Conservation (phyloP, 768 basidiomycete species). For the Suillus subaureus region DNA sequence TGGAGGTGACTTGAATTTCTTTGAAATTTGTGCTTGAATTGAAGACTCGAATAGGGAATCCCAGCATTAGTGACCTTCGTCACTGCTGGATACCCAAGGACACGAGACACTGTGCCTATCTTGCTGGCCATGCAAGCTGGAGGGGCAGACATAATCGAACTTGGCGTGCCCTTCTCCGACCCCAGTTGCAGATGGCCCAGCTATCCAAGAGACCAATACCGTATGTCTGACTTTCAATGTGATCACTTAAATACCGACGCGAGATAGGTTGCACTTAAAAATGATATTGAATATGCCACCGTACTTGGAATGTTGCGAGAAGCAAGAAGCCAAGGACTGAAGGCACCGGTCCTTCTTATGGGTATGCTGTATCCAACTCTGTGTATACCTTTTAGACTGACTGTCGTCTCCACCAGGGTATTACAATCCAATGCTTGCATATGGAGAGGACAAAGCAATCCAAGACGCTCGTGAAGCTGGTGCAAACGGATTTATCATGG, state of each 20-base stretch:
- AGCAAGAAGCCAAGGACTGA: constrained; percentile 79
- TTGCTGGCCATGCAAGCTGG: constrained; percentile 90
- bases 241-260: neutral
- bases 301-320: constrained; percentile 76
- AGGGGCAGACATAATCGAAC: constrained; percentile 90
- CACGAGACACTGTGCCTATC: constrained; percentile 78
- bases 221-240: constrained; percentile 44
- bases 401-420: constrained; percentile 62
- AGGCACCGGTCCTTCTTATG: constrained; percentile 89
- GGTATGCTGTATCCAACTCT: constrained; percentile 47
- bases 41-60: constrained; percentile 41
- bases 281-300: constrained; percentile 71
- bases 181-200: constrained; percentile 93
- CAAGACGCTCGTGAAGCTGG: constrained; percentile 87
- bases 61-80: constrained; percentile 82
- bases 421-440: constrained; percentile 94
- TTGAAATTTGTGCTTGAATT: neutral
- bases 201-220: constrained; percentile 88
- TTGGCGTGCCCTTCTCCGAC: constrained; percentile 94
- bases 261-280: constrained; percentile 74
- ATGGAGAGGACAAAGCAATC: constrained; percentile 94
- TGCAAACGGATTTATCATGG: constrained; percentile 97
- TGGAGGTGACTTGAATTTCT: constrained; percentile 14
- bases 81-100: constrained; percentile 87
- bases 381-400: constrained; percentile 7